A percentile compares a stretch with the other conserved stretches of the same genome.
phyloP scores from a whole-genome alignment of 2,329 filamentous ascomycete species.

The Fusarium coffeatum region DNA sequence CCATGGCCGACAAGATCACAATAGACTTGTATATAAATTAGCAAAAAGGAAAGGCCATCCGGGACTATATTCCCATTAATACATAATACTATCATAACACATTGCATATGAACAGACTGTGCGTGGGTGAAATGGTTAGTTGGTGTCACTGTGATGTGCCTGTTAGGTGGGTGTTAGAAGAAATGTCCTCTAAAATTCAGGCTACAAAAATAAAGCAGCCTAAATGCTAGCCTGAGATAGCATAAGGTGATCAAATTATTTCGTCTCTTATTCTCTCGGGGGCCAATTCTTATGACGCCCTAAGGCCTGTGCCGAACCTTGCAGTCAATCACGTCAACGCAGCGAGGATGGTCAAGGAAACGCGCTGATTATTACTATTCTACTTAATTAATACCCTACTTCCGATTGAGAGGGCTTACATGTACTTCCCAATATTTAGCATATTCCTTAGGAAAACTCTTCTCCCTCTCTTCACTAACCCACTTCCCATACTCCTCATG shows the following conservation, averaged over 20 bases:
- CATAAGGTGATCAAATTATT: too few species aligned
- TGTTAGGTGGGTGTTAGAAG: too few species aligned
- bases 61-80: background rate
- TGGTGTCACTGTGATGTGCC: background rate
- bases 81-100: background rate
- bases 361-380: background rate
- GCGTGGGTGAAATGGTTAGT: background rate
- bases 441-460: conserved; percentile 49
- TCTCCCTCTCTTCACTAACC: conserved; percentile 51
- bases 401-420: conserved; percentile 48
- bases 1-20: background rate
- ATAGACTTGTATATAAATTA: conserved; percentile 30
- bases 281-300: too few species aligned
- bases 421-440: conserved; percentile 58
- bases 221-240: too few species aligned
- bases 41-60: background rate
- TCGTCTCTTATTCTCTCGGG: too few species aligned
- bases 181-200: too few species aligned
- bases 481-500: conserved; percentile 56
- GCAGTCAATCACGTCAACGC: background rate
- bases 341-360: background rate
- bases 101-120: too few species aligned
- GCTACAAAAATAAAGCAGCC: too few species aligned
- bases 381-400: background rate
- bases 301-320: background rate